Evolutionary conservation across 148 eudicot species (phyloP).

Genomic region (Pouteria glomerata): DNA sequence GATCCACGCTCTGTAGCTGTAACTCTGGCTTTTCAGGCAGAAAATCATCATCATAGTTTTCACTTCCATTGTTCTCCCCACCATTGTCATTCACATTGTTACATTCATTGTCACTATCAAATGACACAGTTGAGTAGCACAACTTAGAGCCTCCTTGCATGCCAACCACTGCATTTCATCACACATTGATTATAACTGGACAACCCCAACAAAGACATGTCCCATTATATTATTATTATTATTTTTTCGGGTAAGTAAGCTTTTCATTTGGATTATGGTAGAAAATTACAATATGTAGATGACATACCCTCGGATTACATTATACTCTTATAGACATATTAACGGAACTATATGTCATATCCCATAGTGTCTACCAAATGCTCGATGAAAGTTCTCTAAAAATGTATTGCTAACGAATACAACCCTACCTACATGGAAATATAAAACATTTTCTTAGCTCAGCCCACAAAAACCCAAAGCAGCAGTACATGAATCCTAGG

Average conservation of each 20-base stretch:
- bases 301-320: too few species aligned
- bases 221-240: too few species aligned
- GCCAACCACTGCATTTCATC: constrained; percentile 38
- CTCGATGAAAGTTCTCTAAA: constrained; percentile 20
- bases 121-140: constrained; percentile 48
- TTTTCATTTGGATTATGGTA: too few species aligned
- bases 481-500: background rate
- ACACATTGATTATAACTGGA: background rate
- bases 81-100: too few species aligned
- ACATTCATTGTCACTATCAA: constrained; percentile 29
- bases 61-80: constrained; percentile 16
- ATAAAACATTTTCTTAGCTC: background rate
- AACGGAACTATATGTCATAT: background rate
- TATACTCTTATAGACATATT: too few species aligned
- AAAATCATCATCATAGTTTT: constrained; percentile 36
- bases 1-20: constrained; percentile 71
- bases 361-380: constrained; percentile 17
- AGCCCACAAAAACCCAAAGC: background rate
- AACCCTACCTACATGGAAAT: background rate
- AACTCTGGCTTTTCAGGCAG: constrained; percentile 41
- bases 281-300: too few species aligned
- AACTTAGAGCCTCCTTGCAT: constrained; percentile 41
- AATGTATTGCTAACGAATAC: background rate
- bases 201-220: constrained; percentile 1
- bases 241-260: too few species aligned